A percentile compares a stretch with the other conserved stretches of the same genome.
Evolutionary conservation across 345 rosid genomes (phyloP).

Genomic region (Salix exigua): DNA sequence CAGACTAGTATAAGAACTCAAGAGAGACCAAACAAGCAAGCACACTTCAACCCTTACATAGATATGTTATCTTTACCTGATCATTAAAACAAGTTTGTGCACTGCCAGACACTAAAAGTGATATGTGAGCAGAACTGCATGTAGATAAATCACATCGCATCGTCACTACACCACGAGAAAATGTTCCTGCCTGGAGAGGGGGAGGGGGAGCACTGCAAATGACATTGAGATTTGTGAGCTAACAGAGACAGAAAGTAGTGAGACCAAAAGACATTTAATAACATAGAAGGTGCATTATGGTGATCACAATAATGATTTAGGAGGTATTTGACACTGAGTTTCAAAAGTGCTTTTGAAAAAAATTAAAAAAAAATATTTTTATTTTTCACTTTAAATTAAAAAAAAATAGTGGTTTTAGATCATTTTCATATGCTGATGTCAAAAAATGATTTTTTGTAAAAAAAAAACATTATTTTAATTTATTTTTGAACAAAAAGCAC

Average conservation of each 20-base stretch:
- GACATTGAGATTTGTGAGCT: slow-evolving; percentile 9
- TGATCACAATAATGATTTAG: background rate
- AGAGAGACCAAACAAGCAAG: background rate
- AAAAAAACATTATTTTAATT: too few relatives aligned
- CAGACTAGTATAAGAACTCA: background rate
- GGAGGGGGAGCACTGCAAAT: slow-evolving; percentile 96
- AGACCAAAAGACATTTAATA: background rate
- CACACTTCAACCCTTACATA: background rate
- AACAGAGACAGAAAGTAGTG: background rate
- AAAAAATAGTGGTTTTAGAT: too few relatives aligned
- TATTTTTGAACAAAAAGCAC: too few relatives aligned
- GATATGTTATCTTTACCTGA: slow-evolving; percentile 55
- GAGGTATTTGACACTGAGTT: too few relatives aligned
- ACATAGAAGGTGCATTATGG: background rate
- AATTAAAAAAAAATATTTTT: too few relatives aligned
- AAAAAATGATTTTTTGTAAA: too few relatives aligned
- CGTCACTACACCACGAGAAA: slow-evolving; percentile 96
- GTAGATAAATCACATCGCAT: slow-evolving; percentile 98
- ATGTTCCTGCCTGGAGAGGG: slow-evolving; percentile 98
- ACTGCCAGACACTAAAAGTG: slow-evolving; percentile 93
- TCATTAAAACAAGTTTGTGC: slow-evolving; percentile 98
- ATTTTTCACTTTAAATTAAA: too few relatives aligned
- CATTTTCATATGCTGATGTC: too few relatives aligned
- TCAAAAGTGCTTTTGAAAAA: too few relatives aligned
- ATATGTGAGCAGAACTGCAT: slow-evolving; percentile 81